Base-by-base conservation (phyloP, 2,329 filamentous ascomycete species). In the Sporothrix schenckii region DNA sequence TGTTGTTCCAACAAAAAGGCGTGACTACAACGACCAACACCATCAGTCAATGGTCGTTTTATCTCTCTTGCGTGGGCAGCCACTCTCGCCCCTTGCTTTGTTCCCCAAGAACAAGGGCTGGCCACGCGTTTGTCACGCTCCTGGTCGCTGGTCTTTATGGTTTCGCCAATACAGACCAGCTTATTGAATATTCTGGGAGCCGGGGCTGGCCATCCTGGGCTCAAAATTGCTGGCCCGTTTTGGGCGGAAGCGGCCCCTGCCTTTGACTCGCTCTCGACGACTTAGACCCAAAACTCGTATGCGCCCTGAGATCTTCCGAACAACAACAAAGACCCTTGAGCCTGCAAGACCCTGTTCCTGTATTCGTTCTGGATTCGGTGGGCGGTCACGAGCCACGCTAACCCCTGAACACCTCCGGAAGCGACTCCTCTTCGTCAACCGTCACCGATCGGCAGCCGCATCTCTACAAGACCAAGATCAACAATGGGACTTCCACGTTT, bases 81-180 rank as follows among this genome's bases (percentile, higher is more conserved):
- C n/a, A 6, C 58, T 47, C 41, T 34, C 34, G 34, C 41, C 41
- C 24, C 27, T 49, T 27, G 41, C 27, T 50, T 50, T 49, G 24
- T 49, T 50, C 44, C 44, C 21, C 58, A 21, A 19, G 30, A 19
- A 21, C 34, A 5, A 63, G 44, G 44, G 14, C 24, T 39, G 30
- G 61, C 14, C 61, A 50, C 61, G 61, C 61, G 61, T n/a, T 65
- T 34, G 13, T 44, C 61, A 65, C 19, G 61, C 61, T 65, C 61
- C 24, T 14, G 16, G 24, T 21, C 24, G 44, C 14, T 63, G 58
- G 58, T 27, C n/a, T 61, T 19, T 2, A 10, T 41, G 13, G 19
- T n/a, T 5, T 13, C 11, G 16, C n/a, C 39, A 47, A 13, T 24
- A 27, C 39, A 24, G 19, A 21, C 61, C 44, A 50, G 61, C 30